Conservation (phyloP, 805 yeast species). For the Candida maesae region DNA sequence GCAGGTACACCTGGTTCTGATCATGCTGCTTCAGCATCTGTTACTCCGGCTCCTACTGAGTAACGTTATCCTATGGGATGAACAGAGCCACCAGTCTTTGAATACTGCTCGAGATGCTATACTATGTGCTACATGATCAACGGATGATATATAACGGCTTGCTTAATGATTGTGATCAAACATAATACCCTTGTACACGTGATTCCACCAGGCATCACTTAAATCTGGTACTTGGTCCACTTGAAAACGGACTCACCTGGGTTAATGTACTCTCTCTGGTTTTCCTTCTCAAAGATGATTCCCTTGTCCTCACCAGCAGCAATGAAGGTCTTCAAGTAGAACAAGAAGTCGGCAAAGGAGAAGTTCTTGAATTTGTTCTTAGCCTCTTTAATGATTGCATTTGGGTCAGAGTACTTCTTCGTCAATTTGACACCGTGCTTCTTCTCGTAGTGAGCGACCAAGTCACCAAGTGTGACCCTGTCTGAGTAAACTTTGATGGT, state of each 20-base stretch:
- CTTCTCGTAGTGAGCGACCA: slow-evolving; percentile 39
- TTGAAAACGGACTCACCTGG: slow-evolving; percentile 42
- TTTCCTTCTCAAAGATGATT: slow-evolving; percentile 24
- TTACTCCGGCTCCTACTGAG: no score
- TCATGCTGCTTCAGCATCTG: no score
- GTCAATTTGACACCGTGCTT: slow-evolving; percentile 33
- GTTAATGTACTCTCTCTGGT: slow-evolving; percentile 42
- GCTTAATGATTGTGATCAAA: no score
- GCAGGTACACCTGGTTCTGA: no score
- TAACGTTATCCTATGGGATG: no score
- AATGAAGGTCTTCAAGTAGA: slow-evolving; percentile 33
- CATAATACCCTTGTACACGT: no score
- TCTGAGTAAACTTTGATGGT: slow-evolving; percentile 41
- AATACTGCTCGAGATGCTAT: no score
- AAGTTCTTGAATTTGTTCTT: slow-evolving; percentile 30
- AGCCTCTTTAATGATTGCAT: slow-evolving; percentile 32
- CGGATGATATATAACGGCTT: no score
- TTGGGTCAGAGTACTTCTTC: slow-evolving; percentile 30
- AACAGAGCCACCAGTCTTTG: no score
- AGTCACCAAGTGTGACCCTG: slow-evolving; percentile 35
- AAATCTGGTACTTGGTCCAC: slow-evolving; percentile 34
- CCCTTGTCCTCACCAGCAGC: slow-evolving; percentile 43
- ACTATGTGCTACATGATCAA: no score
- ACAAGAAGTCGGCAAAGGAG: slow-evolving; percentile 32
- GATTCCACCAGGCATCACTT: background rate